Evolutionary conservation across 257 asterid species (phyloP).

Genomic region (Orobanche coerulescens): DNA sequence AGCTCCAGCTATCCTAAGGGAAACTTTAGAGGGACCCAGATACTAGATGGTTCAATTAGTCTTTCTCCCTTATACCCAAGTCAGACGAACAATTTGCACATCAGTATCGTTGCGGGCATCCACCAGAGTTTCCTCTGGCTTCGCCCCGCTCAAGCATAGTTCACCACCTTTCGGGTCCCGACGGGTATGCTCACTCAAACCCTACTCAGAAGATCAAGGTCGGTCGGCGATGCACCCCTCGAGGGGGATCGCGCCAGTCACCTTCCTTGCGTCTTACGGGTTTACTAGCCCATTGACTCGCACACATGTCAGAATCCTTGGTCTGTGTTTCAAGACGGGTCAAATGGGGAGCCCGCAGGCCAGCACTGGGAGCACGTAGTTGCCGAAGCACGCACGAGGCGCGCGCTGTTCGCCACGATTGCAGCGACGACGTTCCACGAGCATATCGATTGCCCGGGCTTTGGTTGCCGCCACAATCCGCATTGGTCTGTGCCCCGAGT

Average conservation of each 20-base stretch:
- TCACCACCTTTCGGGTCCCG: slow-evolving; percentile 28
- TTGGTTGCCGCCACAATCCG: slow-evolving; percentile 16
- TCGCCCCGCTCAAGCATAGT: slow-evolving; percentile 45
- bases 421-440: background rate
- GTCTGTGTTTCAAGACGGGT: background rate
- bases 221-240: slow-evolving; percentile 22
- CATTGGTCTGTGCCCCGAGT: slow-evolving; percentile 24
- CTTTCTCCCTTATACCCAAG: too few species aligned
- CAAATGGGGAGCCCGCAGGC: too few species aligned
- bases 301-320: background rate
- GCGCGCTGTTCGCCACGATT: background rate
- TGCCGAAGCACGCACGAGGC: background rate
- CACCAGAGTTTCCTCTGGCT: slow-evolving; percentile 50
- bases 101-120: slow-evolving; percentile 46
- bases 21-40: too few species aligned
- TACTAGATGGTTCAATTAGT: too few species aligned
- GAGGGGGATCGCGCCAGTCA: slow-evolving; percentile 21
- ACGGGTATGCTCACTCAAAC: background rate
- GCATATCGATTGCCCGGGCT: background rate
- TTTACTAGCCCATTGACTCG: background rate
- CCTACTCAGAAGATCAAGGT: slow-evolving; percentile 21
- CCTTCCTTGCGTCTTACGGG: too few species aligned
- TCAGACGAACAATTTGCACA: too few species aligned
- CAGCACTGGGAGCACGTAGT: background rate
- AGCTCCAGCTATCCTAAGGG: too few species aligned